Percentiles rank a stretch among this genome's conserved stretches.
phyloP scores from a whole-genome alignment of 345 rosid genomes.

The Jatropha curcas region DNA sequence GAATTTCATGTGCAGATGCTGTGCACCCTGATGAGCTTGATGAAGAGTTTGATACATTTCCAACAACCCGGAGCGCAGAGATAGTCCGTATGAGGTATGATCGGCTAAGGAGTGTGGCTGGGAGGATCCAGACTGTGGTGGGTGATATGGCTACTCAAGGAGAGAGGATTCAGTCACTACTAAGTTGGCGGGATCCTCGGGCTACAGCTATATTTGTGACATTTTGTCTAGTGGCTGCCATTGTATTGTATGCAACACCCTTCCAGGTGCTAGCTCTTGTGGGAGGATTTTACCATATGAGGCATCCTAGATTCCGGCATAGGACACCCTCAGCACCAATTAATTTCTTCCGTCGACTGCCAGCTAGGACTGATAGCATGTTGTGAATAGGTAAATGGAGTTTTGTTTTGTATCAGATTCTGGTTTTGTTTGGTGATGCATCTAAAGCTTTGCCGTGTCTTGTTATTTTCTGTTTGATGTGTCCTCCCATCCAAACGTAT shows the following conservation, averaged over 20 bases:
- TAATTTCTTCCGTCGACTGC: slow-evolving; percentile 36
- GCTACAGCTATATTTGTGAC: slow-evolving; percentile 28
- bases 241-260: slow-evolving; percentile 29
- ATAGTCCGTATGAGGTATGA: slow-evolving; percentile 31
- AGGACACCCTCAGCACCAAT: slow-evolving; percentile 26
- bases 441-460: slow-evolving; percentile 20
- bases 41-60: slow-evolving; percentile 35
- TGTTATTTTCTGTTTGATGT: not conserved
- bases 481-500: not conserved
- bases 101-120: slow-evolving; percentile 33
- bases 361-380: slow-evolving; percentile 35
- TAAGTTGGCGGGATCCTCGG: slow-evolving; percentile 36
- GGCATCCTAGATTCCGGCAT: slow-evolving; percentile 35
- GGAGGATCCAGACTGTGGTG: slow-evolving; percentile 35
- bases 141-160: slow-evolving; percentile 36
- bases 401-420: slow-evolving; percentile 17
- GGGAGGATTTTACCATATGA: slow-evolving; percentile 25
- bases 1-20: slow-evolving; percentile 28
- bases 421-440: slow-evolving; percentile 18
- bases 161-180: slow-evolving; percentile 28
- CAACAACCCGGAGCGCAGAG: slow-evolving; percentile 22
- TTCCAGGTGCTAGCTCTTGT: slow-evolving; percentile 30
- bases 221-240: slow-evolving; percentile 22
- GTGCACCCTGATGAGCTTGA: slow-evolving; percentile 34
- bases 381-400: slow-evolving; percentile 12